Conservation (phyloP, 2,329 filamentous ascomycete genomes). For the Phaeosphaeriaceae sp. region DNA sequence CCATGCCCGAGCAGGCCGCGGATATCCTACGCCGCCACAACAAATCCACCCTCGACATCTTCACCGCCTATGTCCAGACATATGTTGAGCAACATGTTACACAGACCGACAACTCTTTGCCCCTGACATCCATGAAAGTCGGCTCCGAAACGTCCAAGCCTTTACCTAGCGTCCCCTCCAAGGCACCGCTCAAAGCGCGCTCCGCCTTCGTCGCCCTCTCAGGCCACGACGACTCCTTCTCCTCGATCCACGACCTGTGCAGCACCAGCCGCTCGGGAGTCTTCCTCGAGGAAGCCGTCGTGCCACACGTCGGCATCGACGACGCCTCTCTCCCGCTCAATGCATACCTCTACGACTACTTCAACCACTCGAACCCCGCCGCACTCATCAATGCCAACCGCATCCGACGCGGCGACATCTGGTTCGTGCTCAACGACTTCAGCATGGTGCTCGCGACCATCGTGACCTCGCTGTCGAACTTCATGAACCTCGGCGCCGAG, state of each 20-base stretch:
- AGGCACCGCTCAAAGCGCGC: conserved; percentile 58
- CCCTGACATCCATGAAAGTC: conserved; percentile 62
- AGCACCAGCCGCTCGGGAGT: conserved; percentile 69
- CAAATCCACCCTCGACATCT: conserved; percentile 68
- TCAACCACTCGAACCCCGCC: conserved; percentile 71
- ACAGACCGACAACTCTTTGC: conserved; percentile 62
- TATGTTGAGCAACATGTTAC: conserved; percentile 71
- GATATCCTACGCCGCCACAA: conserved; percentile 69
- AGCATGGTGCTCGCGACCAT: conserved; percentile 73
- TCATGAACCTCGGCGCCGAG: conserved; percentile 58
- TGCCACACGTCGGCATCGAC: conserved; percentile 71
- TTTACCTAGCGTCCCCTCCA: conserved; percentile 16
- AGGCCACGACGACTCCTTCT: conserved; percentile 69
- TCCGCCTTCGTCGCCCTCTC: conserved; percentile 77
- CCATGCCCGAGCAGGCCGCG: conserved; percentile 65
- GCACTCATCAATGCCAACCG: conserved; percentile 70
- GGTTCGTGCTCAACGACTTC: conserved; percentile 75
- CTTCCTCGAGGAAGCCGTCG: conserved; percentile 76
- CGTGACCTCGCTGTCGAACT: conserved; percentile 67
- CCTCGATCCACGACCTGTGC: conserved; percentile 72
- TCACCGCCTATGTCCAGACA: conserved; percentile 71
- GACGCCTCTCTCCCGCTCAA: conserved; percentile 65
- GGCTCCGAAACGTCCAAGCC: conserved; percentile 43
- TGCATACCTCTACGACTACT: conserved; percentile 78
- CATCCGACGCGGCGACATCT: conserved; percentile 71